Evolutionary conservation across 768 basidiomycete genomes (phyloP), one percentile per base, ranked within the genome.

Genomic region (Lactifluus volemus): DNA sequence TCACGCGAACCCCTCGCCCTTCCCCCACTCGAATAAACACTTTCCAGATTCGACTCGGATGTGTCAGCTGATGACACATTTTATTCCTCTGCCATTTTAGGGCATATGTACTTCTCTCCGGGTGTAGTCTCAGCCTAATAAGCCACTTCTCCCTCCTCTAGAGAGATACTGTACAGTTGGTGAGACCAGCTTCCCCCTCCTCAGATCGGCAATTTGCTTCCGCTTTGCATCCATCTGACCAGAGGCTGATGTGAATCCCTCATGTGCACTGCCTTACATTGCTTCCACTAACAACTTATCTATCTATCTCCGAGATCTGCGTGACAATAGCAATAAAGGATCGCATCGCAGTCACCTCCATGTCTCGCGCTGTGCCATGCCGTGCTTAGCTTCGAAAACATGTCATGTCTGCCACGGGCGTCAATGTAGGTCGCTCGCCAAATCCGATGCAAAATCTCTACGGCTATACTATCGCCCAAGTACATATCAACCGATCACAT

Each of bases 1-100:
- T 63, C 61, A 63, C 52, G 61, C 47, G 52, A 47, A 34, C 61
- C 52, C n/a, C 52, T 42, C 41, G 7, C 48, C 47, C 19, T 49
- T 42, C 55, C 52, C 36, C 17, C 32, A 58, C 59, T 58, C 47
- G 48, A 41, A 30, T 12, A 58, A 49, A 32, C 48, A 17, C 56
- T 45, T 63, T 21, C 61, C 61, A 10, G 53, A 63, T 58, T 45
- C 25, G 52, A 25, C 21, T 38, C 45, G 25, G 34, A 44, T 15
- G 29, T 38, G 38, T 15, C 52, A 42, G 25, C 21, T 25, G 10
- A 19, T 61, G 60, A 56, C 60, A 50, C 41, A 34, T 49, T 41
- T 58, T 38, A 53, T 53, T 58, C 41, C 32, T 49, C 47, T 48
- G 21, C 15, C 38, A 34, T 47, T 29, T 25, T 12, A 14, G 34